phyloP scores from a whole-genome alignment of 2,329 filamentous ascomycete genomes.

The Orbilia oligospora region DNA sequence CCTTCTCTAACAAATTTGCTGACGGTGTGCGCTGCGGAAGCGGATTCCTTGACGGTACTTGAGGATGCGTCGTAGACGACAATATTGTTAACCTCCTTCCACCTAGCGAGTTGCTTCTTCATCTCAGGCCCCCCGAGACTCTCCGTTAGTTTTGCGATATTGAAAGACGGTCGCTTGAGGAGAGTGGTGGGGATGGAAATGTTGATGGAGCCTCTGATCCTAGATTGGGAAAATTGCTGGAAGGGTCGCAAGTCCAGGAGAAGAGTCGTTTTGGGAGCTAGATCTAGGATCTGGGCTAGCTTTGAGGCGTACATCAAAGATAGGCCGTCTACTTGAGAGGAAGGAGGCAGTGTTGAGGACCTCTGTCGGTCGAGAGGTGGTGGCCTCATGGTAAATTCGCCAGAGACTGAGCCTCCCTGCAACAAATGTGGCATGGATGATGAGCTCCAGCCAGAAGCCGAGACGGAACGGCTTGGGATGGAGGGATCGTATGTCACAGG shows the following conservation, averaged over 20 bases:
- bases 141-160: slow-evolving; percentile 86
- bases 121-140: slow-evolving; percentile 83
- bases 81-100: slow-evolving; percentile 81
- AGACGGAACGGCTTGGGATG: slow-evolving; percentile 50
- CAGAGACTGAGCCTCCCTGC: slow-evolving; percentile 32
- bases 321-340: slow-evolving; percentile 61
- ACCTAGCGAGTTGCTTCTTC: slow-evolving; percentile 80
- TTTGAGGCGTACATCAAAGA: slow-evolving; percentile 61
- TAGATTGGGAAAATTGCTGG: slow-evolving; percentile 82
- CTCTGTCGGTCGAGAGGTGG: slow-evolving; percentile 50
- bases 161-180: slow-evolving; percentile 90
- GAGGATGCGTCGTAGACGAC: slow-evolving; percentile 89
- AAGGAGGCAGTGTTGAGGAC: slow-evolving; percentile 61
- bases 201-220: slow-evolving; percentile 86
- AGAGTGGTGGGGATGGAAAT: slow-evolving; percentile 95
- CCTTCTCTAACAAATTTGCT: slow-evolving; percentile 93
- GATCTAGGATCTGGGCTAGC: slow-evolving; percentile 62
- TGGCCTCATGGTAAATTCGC: slow-evolving; percentile 35
- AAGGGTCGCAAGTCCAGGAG: slow-evolving; percentile 89
- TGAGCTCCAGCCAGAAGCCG: slow-evolving; percentile 50
- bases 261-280: slow-evolving; percentile 70
- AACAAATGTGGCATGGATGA: slow-evolving; percentile 52
- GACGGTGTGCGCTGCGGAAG: slow-evolving; percentile 84
- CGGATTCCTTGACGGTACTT: slow-evolving; percentile 82
- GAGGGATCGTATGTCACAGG: slow-evolving; percentile 40